A percentile compares a stretch with the other conserved stretches of the same genome.
Evolutionary conservation across 2,329 filamentous ascomycete species (phyloP).

Genomic region (Monosporascus sp.): DNA sequence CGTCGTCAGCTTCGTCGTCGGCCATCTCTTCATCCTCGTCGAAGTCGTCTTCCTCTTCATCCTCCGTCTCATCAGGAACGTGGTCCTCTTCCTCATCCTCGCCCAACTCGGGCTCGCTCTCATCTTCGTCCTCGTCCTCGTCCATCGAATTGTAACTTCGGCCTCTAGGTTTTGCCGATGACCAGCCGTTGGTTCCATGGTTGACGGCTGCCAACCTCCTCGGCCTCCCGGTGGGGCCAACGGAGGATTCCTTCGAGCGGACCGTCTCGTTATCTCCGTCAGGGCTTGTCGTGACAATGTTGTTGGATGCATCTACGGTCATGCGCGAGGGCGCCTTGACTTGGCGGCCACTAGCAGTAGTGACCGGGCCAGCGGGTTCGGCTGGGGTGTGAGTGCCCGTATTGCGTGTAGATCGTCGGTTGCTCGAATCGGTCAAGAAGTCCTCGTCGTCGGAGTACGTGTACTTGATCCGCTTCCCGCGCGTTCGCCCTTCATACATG

Average conservation of each 20-base stretch:
- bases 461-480: slow-evolving; percentile 94
- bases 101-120: slow-evolving; percentile 68
- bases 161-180: slow-evolving; percentile 31
- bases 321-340: slow-evolving; percentile 64
- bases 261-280: slow-evolving; percentile 23
- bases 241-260: slow-evolving; percentile 33
- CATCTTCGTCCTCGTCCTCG: slow-evolving; percentile 61
- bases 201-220: slow-evolving; percentile 45
- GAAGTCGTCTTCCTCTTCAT: slow-evolving; percentile 53
- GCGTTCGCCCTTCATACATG: slow-evolving; percentile 90
- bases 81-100: slow-evolving; percentile 68
- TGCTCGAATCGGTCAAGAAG: slow-evolving; percentile 58
- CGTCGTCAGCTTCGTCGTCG: slow-evolving; percentile 45
- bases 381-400: slow-evolving; percentile 69
- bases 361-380: slow-evolving; percentile 55
- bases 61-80: slow-evolving; percentile 53
- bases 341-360: slow-evolving; percentile 85
- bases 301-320: slow-evolving; percentile 53
- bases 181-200: slow-evolving; percentile 46
- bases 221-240: slow-evolving; percentile 44
- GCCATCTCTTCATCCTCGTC: slow-evolving; percentile 52
- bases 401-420: slow-evolving; percentile 67
- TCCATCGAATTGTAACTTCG: slow-evolving; percentile 50
- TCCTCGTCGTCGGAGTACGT: slow-evolving; percentile 89
- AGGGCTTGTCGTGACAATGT: slow-evolving; percentile 39